A percentile compares a stretch with the other conserved stretches of the same genome.
Conservation (phyloP, 2,329 filamentous ascomycete species). For the Leptoxyphium fumago region DNA sequence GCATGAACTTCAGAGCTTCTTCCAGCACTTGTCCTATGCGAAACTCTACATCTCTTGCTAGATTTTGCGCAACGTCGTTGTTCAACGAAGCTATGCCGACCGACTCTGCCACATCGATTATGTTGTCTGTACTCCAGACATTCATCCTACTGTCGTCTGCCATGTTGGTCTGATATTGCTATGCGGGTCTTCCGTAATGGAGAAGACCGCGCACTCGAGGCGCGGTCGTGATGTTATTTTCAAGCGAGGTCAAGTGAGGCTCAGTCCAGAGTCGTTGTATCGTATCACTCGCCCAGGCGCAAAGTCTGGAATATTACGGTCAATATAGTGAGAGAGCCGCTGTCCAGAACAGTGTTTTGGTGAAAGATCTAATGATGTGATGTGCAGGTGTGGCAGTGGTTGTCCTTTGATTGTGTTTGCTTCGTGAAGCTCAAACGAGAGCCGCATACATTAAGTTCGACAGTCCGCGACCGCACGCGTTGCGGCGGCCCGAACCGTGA, state of each 20-base stretch:
- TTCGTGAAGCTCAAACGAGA: no score
- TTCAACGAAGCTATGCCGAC: slow-evolving; percentile 70
- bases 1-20: slow-evolving; percentile 93
- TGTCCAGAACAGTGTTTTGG: no score
- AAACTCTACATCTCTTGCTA: slow-evolving; percentile 91
- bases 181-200: background rate
- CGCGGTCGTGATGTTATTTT: background rate
- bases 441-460: no score
- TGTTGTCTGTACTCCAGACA: slow-evolving; percentile 93
- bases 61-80: slow-evolving; percentile 73
- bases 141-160: slow-evolving; percentile 28
- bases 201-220: background rate
- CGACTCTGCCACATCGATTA: slow-evolving; percentile 89
- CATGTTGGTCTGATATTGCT: background rate
- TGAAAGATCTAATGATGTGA: no score
- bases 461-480: no score
- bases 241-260: background rate
- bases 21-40: slow-evolving; percentile 85
- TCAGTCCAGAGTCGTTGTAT: no score
- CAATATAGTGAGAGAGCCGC: no score
- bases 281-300: no score
- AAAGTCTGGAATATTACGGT: no score
- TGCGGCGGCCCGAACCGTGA: no score
- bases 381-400: no score
- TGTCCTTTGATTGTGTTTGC: no score